A percentile compares a stretch with the other conserved stretches of the same genome.
Conservation (phyloP, 2,329 filamentous ascomycete species). For the Fusarium nygamai region DNA sequence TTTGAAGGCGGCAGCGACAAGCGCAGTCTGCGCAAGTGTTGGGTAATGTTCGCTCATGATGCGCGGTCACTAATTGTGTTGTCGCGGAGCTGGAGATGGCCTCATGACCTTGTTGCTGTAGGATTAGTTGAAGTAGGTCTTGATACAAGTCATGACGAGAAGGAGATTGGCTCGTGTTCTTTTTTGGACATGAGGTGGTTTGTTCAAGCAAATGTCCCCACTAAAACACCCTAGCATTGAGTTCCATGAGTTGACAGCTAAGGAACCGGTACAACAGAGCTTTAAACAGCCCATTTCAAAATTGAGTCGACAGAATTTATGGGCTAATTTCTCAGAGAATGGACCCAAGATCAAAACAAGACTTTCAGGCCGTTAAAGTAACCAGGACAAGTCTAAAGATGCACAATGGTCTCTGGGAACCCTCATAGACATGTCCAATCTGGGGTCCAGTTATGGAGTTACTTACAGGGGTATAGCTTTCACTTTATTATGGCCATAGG, state of each 20-base stretch:
- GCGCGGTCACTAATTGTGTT: slow-evolving; percentile 19
- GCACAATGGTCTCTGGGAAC: background rate
- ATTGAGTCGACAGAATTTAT: no score
- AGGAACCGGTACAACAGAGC: background rate
- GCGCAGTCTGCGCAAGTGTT: slow-evolving; percentile 86
- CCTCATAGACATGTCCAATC: background rate
- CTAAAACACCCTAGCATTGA: slow-evolving; percentile 23
- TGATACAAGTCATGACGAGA: slow-evolving; percentile 30
- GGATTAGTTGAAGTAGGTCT: background rate
- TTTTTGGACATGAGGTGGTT: slow-evolving; percentile 18
- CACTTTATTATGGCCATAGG: background rate
- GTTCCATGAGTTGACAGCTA: slow-evolving; percentile 2
- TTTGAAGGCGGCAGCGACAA: slow-evolving; percentile 89
- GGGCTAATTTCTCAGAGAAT: no score
- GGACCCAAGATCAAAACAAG: accelerated
- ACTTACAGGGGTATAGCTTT: background rate
- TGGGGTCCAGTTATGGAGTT: background rate
- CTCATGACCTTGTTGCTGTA: slow-evolving; percentile 37
- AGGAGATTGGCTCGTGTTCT: slow-evolving; percentile 36
- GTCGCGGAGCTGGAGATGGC: slow-evolving; percentile 24
- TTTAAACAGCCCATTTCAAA: background rate
- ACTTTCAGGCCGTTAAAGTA: no score
- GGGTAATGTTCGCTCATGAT: slow-evolving; percentile 85
- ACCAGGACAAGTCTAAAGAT: accelerated
- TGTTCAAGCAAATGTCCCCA: background rate